Base-by-base conservation (phyloP, 495 filamentous ascomycete genomes). In the Hypoxylon cercidicola region DNA sequence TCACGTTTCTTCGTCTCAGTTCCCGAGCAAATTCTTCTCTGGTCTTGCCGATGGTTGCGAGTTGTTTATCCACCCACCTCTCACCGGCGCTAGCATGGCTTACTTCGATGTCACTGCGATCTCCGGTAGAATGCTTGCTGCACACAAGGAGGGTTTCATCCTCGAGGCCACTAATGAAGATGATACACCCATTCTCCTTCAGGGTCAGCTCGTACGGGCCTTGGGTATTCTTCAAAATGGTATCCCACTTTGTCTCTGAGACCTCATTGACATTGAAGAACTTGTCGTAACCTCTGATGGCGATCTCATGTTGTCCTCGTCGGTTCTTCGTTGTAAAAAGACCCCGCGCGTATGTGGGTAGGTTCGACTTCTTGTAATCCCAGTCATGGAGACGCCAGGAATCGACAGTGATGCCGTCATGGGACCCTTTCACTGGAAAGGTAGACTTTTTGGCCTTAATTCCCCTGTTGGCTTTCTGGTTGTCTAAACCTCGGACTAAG, bases 141-240 rank as follows among this genome's bases (percentile, higher is more conserved):
- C 94, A 98, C 15, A 98, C 93, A 6, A 99, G 80, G 20, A 99
- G 78, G 1, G 89, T 90, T 41, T 84, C 93, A 66, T 96, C 93
- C 66, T 95, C 89, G 20, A 99, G 81, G 8, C 92, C 95, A 20
- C 92, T 90, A 44, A 98, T 90, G 79, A 99, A 99, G 44, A 99
- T 97, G 75, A 99, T 99, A 70, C 95, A 99, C 8, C 95, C 95
- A 73, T 99, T 99, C 74, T 99, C 95, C 77, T 99, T 99, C 60
- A 98, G 84, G 53, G 92, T 97, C 21, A 98, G 81, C 77, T 99
- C 96, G 67, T 98, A 99, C 0, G 95, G 96, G 0, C 91, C 93
- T 61, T 86, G 79, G 1, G 95, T 98, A 43, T 91, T 84, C 7
- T 76, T 77, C 68, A 89, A 79, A 52, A 99, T 90, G 72, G 91